Evolutionary conservation across 2,329 filamentous ascomycete genomes (phyloP).

Genomic region (Curvularia eragrostidis): DNA sequence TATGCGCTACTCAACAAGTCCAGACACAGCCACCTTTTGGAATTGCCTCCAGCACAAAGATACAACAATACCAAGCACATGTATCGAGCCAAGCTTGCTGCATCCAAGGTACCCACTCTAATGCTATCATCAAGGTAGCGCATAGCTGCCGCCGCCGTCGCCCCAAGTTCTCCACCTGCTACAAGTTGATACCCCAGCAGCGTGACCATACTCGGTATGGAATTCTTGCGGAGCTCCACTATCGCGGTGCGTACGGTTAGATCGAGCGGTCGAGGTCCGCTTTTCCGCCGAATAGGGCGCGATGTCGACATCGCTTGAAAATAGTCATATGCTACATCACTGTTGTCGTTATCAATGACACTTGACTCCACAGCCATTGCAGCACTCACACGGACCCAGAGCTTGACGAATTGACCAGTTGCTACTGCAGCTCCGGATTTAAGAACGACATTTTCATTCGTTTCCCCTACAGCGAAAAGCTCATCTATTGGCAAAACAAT

Average conservation of each 20-base stretch:
- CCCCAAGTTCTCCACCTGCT: constrained; percentile 4
- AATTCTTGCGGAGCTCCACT: constrained; percentile 10
- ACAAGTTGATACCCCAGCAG: background rate
- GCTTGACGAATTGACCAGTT: background rate
- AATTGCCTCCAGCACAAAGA: background rate
- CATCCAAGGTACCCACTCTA: background rate
- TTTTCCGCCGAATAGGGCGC: constrained; percentile 19
- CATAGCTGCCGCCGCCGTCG: background rate
- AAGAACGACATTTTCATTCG: background rate
- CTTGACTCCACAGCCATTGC: background rate
- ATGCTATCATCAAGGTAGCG: background rate
- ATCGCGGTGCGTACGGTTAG: constrained; percentile 13
- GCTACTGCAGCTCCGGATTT: background rate
- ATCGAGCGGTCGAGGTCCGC: constrained; percentile 9
- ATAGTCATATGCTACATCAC: background rate
- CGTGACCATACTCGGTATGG: constrained; percentile 13
- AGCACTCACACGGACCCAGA: background rate
- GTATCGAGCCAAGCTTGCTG: background rate
- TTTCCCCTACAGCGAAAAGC: background rate
- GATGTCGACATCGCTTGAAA: constrained; percentile 19
- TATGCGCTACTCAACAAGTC: constrained; percentile 1
- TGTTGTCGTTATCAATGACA: background rate
- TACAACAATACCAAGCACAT: background rate
- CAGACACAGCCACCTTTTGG: background rate
- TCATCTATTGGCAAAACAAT: background rate